phyloP scores from a whole-genome alignment of 805 yeast genomes.

The Phaffomyces antillensis region DNA sequence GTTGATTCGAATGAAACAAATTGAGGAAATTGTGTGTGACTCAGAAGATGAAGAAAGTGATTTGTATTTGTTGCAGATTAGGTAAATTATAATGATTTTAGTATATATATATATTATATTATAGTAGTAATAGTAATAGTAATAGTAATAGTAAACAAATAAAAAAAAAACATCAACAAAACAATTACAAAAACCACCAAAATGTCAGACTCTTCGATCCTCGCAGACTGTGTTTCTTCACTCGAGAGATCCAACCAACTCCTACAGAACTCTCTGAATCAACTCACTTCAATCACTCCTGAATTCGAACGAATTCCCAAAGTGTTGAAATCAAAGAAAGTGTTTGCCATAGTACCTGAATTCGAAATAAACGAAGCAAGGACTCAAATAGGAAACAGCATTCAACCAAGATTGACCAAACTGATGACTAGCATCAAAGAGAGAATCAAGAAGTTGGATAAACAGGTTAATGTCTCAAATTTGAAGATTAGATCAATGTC shows the following conservation, averaged over 20 bases:
- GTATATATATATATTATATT: no score
- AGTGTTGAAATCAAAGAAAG: slow-evolving; percentile 37
- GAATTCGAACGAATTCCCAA: slow-evolving; percentile 34
- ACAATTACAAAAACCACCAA: neutral
- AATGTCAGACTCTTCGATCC: slow-evolving; percentile 7
- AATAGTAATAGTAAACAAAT: no score
- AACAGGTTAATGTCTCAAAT: slow-evolving; percentile 24
- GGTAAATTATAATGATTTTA: no score
- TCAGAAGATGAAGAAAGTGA: slow-evolving; percentile 3
- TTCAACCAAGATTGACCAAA: slow-evolving; percentile 35
- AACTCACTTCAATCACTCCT: slow-evolving; percentile 26
- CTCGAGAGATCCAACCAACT: slow-evolving; percentile 29
- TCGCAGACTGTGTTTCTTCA: slow-evolving; percentile 27
- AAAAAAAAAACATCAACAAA: no score
- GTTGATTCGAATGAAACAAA: neutral
- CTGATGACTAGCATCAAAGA: slow-evolving; percentile 27
- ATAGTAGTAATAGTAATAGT: no score
- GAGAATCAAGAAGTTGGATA: slow-evolving; percentile 28
- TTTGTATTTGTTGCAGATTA: no score
- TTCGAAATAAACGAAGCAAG: slow-evolving; percentile 37
- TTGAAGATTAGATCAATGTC: slow-evolving; percentile 32
- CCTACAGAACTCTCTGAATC: slow-evolving; percentile 27
- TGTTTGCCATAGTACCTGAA: slow-evolving; percentile 46
- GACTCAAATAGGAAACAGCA: slow-evolving; percentile 27
- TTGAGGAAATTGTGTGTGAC: neutral